Base-by-base conservation (phyloP, 176 grass and related monocot species). In the Zizania latifolia region DNA sequence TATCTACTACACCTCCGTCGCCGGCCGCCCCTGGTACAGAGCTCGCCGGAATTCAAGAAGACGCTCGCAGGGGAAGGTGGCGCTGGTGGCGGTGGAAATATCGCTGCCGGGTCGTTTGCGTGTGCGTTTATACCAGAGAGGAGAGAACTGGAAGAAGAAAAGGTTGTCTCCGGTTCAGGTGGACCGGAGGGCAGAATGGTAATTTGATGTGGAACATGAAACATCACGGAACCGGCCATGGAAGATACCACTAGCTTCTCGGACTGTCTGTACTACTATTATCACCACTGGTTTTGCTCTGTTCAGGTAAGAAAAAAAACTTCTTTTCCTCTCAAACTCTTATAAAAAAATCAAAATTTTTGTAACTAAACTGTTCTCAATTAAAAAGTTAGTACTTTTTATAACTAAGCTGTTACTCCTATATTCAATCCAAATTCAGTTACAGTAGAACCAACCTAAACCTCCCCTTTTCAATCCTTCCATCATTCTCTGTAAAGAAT, bases 91-190 rank as follows among this genome's bases (percentile, higher is more conserved):
- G 48, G 71, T 64, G 76, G 57, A 22, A 38, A n/a, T n/a, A 68
- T 75, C 55, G 9, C 28, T n/a, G n/a, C 6, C 36, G 19, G n/a
- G n/a, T n/a, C n/a, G 48, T 39, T 27, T 10, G 58, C 67, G 68
- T 74, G 41, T 36, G 38, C 68, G 89, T 90, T 83, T 85, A 91
- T 82, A 70, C 78, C 0, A 34, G 35, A 22, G 30, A n/a, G n/a
- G n/a, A n/a, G n/a, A n/a, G n/a, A n/a, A n/a, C n/a, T n/a, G n/a
- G n/a, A n/a, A n/a, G n/a, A n/a, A n/a, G 13, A 2, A 1, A 22
- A 2, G 0, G 8, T 23, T 11, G 12, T 27, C 6, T 51, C 30
- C 45, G 67, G 83, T 59, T 85, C 59, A 40, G 35, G 12, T 46
- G 68, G 56, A 68, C 11, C 31, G 67, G 58, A 29, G 72, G 80